Base-by-base conservation (phyloP, 371 early-diverging fungal genomes). In the Circinella minor region DNA sequence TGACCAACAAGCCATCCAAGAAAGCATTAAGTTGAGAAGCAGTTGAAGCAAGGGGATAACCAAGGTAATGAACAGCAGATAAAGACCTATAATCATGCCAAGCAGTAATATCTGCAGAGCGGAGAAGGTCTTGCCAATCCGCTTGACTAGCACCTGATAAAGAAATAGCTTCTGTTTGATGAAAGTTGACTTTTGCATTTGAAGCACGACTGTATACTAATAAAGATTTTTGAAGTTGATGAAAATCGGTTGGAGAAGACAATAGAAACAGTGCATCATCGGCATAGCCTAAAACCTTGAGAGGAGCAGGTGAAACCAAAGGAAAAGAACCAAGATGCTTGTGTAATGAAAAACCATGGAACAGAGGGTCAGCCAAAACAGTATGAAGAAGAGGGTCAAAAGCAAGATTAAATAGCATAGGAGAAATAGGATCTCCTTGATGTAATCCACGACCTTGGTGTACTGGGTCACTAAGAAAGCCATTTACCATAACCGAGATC, bases 361-460 rank as follows among this genome's bases (percentile, higher is more conserved):
- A 27, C 0, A n/a, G 1, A 2, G 36, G 36, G 15, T 61, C 61
- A 61, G 17, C 38, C 6, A 61, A 38, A 36, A 83, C 57, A 0
- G 60, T 10, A 0, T 71, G 67, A 0, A 83, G 34, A 0, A 80
- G 72, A 0, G 77, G 80, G 47, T 77, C 75, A 15, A 77, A 69
- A 17, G 75, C 80, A 3, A 80, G 48, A 49, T 75, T 75, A 63
- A 75, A 78, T 0, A 78, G 69, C 1, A 75, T 18, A 3, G 68
- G 72, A 3, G 74, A 75, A 14, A 75, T 49, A 0, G 75, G 74
- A 60, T 75, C 72, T 3, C 72, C 75, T 68, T 78, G 78, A 0
- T 67, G 70, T 3, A 75, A 39, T 8, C 74, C 75, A 14, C 75
- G 27, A 10, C 59, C 11, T 61, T 75, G 72, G 0, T 7, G 5